Base-by-base conservation (phyloP, 2,329 filamentous ascomycete species). In the Juglanconis sp. region DNA sequence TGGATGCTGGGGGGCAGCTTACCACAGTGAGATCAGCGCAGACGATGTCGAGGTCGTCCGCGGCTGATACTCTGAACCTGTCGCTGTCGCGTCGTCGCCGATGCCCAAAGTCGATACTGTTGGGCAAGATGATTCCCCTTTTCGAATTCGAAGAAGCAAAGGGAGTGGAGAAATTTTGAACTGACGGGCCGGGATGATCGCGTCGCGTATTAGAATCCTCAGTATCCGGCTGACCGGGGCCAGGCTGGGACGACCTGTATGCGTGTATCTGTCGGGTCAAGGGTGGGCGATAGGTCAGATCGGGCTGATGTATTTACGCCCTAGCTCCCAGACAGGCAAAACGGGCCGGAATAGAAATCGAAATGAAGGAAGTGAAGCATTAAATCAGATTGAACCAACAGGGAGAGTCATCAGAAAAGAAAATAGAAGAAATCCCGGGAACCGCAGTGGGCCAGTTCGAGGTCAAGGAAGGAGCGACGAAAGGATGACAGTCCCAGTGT, bases 11-110 rank as follows among this genome's bases (percentile, higher is more conserved):
- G 62, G 56, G 53, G 57, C 61, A 62, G 66, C 79, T 80, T 71
- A 83, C 81, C 79, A 76, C 72, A 62, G 70, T 69, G 80, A 83
- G 83, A 85, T 81, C 83, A 86, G 82, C 75, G 80, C 83, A 86
- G 83, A 86, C 84, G 82, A 84, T 71, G 68, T 66, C 71, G 64
- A 68, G 71, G 73, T 84, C 83, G 83, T 79, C 84, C 83, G 82
- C 81, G 77, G 76, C 83, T 82, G 81, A 80, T 73, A 78, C 81
- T 84, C 81, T 63, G 65, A 56, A 57, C 47, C 49, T 61, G 17
- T 48, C 46, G 46, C 46, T 31, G 30, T 58, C 61, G 57, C 61
- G 61, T 63, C 61, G 61, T 60, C 57, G 57, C 50, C 58, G 54
- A 46, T 60, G 56, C 51, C 60, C 60, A 57, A 32, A 51, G 44